Evolutionary conservation across 305 asterid genomes (phyloP).

Genomic region (Ajuga reptans): DNA sequence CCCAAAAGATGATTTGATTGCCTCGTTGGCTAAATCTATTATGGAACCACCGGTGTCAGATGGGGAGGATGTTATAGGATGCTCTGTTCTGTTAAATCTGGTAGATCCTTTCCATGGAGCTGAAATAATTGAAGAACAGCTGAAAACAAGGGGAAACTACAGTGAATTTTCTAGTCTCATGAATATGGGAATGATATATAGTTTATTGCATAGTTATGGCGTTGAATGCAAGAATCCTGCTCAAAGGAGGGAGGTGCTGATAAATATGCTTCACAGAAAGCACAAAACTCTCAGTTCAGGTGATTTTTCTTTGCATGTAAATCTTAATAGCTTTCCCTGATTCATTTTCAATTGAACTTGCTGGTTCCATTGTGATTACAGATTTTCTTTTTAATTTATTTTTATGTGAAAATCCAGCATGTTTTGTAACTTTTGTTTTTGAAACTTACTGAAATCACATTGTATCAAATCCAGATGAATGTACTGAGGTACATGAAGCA

Average conservation of each 20-base stretch:
- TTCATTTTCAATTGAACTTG: constrained; percentile 12
- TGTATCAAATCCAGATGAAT: constrained; percentile 52
- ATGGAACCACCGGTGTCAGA: constrained; percentile 85
- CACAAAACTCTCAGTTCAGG: constrained; percentile 66
- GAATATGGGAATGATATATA: constrained; percentile 85
- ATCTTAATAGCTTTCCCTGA: constrained; percentile 16
- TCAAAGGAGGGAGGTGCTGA: constrained; percentile 75
- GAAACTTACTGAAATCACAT: constrained; percentile 16
- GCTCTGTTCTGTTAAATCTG: constrained; percentile 79
- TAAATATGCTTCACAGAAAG: constrained; percentile 58
- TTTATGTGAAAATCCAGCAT: not conserved
- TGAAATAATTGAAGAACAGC: constrained; percentile 76
- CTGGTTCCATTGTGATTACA: too few species aligned
- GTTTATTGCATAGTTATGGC: constrained; percentile 73
- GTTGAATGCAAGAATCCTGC: constrained; percentile 63
- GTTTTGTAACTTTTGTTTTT: constrained; percentile 4
- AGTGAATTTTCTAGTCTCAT: constrained; percentile 72
- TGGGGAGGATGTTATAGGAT: constrained; percentile 74
- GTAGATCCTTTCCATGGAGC: constrained; percentile 75
- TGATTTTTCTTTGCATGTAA: constrained; percentile 27
- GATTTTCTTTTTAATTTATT: too few species aligned
- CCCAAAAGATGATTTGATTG: constrained; percentile 71
- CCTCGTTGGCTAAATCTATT: constrained; percentile 69
- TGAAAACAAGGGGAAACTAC: constrained; percentile 56
- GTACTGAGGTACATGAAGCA: constrained; percentile 62